A percentile compares a stretch with the other conserved stretches of the same genome.
Conservation (phyloP, 257 asterid genomes). For the Solanum tarapatanum region DNA sequence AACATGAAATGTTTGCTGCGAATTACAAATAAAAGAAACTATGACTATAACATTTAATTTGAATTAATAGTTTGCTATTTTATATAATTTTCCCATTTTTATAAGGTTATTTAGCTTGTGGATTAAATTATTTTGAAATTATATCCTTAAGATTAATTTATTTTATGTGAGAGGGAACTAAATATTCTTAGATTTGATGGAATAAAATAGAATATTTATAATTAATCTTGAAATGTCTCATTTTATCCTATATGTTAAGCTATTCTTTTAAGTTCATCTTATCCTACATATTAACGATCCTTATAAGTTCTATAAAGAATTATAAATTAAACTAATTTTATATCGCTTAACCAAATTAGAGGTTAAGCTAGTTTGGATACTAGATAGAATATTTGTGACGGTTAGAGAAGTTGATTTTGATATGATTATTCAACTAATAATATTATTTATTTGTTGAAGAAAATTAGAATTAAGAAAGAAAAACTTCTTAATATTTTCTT, state of each 20-base stretch:
- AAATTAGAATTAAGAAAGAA: neutral
- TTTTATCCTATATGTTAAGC: too few relatives aligned
- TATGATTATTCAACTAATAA: neutral
- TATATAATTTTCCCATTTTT: too few relatives aligned
- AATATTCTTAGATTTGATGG: neutral
- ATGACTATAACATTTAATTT: too few relatives aligned
- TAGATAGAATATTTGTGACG: neutral
- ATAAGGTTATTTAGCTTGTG: too few relatives aligned
- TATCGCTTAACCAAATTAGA: neutral
- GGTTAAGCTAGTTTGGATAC: neutral
- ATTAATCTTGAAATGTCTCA: neutral
- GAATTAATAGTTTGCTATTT: too few relatives aligned
- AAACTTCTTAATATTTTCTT: too few relatives aligned
- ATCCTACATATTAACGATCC: neutral
- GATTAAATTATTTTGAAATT: neutral
- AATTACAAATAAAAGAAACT: too few relatives aligned
- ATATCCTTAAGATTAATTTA: too few relatives aligned
- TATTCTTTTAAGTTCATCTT: too few relatives aligned
- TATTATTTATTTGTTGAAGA: neutral
- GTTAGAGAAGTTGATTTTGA: neutral
- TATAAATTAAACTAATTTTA: neutral
- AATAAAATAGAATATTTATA: neutral
- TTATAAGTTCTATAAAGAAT: neutral
- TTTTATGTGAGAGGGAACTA: neutral
- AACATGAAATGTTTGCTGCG: too few relatives aligned